These are phyloP conservation scores for Barbatosphaeria neglecta DNA, from an alignment of 495 filamentous ascomycete species.

Conservation along the genomic window DNA sequence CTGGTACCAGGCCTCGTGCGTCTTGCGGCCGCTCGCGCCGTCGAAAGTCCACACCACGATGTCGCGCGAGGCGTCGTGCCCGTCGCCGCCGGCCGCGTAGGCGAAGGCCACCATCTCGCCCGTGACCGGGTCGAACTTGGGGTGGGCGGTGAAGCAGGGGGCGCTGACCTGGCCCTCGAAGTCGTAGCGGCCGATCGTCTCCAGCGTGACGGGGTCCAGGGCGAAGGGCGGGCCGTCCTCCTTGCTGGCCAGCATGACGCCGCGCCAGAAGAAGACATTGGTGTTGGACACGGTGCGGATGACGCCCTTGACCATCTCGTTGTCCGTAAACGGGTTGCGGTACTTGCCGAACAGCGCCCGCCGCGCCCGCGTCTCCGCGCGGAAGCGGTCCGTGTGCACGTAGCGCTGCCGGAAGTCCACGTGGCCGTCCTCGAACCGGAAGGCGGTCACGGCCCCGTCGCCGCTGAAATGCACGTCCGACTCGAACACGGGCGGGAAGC, in stretches of 20 bases:
- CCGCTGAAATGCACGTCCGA: conserved; percentile 41
- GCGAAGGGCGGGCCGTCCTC: conserved; percentile 45
- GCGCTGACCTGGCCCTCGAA: conserved; percentile 45
- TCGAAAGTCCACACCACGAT: conserved; percentile 37
- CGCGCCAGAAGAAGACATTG: conserved; percentile 42
- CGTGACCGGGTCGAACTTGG: conserved; percentile 47
- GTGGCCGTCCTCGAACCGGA: conserved; percentile 36
- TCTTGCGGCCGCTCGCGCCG: conserved; percentile 24
- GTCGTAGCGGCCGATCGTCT: conserved; percentile 41
- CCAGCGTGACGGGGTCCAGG: conserved; percentile 43
- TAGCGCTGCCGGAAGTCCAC: conserved; percentile 41
- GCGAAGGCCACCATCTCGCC: conserved; percentile 47
- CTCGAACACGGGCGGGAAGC: conserved; percentile 42
- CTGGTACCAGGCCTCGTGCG: conserved; percentile 35
- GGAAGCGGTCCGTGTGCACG: conserved; percentile 40
- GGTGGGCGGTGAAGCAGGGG: conserved; percentile 49
- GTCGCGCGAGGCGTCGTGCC: conserved; percentile 30
- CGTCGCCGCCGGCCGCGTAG: conserved; percentile 39
- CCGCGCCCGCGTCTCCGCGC: conserved; percentile 25
- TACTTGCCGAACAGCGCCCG: conserved; percentile 38
- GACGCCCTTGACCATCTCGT: conserved; percentile 32
- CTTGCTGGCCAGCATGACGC: conserved; percentile 40
- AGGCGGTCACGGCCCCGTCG: conserved; percentile 37
- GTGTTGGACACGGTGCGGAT: conserved; percentile 43
- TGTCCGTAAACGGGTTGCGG: conserved; percentile 44